Base-by-base conservation (phyloP, 2,329 filamentous ascomycete species). In the Cladosporium sp. region DNA sequence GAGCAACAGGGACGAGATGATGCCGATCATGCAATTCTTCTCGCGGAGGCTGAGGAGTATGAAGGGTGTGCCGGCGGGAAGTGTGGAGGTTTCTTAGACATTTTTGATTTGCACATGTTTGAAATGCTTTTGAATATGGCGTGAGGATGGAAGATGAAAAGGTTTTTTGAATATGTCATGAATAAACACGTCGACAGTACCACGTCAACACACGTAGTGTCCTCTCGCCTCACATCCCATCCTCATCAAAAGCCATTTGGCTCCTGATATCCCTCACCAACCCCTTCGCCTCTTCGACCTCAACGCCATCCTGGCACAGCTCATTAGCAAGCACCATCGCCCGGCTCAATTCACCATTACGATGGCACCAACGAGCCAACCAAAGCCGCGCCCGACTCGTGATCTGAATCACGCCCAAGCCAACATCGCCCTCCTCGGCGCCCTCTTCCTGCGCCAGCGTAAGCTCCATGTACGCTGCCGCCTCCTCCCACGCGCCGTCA, bases 271-370 rank as follows among this genome's bases (percentile, higher is more conserved):
- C 92, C 56, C 89, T 80, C 56, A 95, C 87, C 61, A 97, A 74
- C 3, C 90, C 89, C 72, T 97, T 97, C 28, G 93, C 93, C 70
- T 98, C 93, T 68, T 98, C 93, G 2, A 97, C 89, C 70, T 97
- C 93, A 22, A 95, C 85, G 0, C 93, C 93, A 70, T 98, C 93
- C 70, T 96, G 89, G 67, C 91, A 96, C 43, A 98, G 75, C 71
- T 98, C 93, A 56, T 85, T 89, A 0, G 90, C 91, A 40, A 97
- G 74, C 57, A 89, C 82, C 71, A 87, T 86, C 3, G 89, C 89
- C 16, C 86, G 80, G 32, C 78, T 76, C 62, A 88, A 88, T 68
- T 95, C 89, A 37, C 84, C 83, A 9, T 80, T 81, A 35, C 81
- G 79, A 73, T 95, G 86, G 10, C 89, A 86, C 72, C 85, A 86